Conservation (phyloP, 139 green algal genomes). For the Pleodorina starrii region DNA sequence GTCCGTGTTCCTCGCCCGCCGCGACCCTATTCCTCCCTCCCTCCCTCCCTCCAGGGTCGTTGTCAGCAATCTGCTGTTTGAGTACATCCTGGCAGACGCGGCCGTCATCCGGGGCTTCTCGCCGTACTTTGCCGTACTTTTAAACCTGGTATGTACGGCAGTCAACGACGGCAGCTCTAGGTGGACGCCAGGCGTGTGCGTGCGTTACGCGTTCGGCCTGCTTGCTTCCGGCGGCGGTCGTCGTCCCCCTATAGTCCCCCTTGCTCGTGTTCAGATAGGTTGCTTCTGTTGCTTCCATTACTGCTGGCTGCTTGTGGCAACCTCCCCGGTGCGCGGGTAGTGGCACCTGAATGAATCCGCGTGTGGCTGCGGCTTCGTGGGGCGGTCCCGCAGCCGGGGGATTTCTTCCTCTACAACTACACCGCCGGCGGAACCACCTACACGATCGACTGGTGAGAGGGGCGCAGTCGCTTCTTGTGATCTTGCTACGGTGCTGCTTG, state of each 20-base stretch:
- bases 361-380: neutral
- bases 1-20: neutral
- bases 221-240: too few relatives aligned
- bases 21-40: neutral
- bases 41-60: neutral
- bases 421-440: neutral
- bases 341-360: too few relatives aligned
- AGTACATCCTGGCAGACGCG: slow-evolving; percentile 79
- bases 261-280: too few relatives aligned
- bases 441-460: slow-evolving; percentile 30
- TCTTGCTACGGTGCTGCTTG: too few relatives aligned
- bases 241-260: too few relatives aligned
- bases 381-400: neutral
- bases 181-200: too few relatives aligned
- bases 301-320: too few relatives aligned
- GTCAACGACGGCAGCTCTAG: too few relatives aligned
- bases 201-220: too few relatives aligned
- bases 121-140: slow-evolving; percentile 67
- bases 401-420: slow-evolving; percentile 22
- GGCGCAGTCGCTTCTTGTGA: too few relatives aligned
- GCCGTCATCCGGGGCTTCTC: slow-evolving; percentile 75
- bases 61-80: slow-evolving; percentile 74
- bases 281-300: too few relatives aligned
- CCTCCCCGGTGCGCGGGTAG: too few relatives aligned
- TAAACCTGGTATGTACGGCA: neutral